Evolutionary conservation across 371 early-diverging fungal species (phyloP).

Genomic region (Mortierella sp.): DNA sequence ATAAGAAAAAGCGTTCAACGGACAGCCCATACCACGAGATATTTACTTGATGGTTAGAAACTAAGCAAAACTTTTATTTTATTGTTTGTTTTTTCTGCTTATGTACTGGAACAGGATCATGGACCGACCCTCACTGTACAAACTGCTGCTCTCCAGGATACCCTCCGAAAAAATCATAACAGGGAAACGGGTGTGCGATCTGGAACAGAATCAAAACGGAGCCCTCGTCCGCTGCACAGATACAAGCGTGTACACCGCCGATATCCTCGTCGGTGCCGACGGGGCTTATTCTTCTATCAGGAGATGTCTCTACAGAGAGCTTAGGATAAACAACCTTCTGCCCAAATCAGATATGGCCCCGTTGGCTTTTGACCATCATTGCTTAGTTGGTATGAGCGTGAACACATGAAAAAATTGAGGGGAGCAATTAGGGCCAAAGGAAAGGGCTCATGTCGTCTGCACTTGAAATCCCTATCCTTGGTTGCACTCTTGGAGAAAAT

Average conservation of each 20-base stretch:
- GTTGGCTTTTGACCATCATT: slow-evolving; percentile 46
- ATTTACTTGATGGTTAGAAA: no score
- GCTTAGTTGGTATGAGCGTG: slow-evolving; percentile 38
- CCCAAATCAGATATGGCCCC: slow-evolving; percentile 45
- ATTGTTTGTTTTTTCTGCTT: background rate
- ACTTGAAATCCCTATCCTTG: background rate
- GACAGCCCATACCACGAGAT: no score
- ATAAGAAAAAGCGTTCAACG: background rate
- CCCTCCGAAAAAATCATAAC: slow-evolving; percentile 24
- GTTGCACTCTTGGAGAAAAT: background rate
- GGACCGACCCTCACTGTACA: slow-evolving; percentile 44
- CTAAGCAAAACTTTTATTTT: no score
- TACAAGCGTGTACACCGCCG: slow-evolving; percentile 8
- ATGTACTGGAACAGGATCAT: slow-evolving; percentile 16
- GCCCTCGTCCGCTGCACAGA: slow-evolving; percentile 39
- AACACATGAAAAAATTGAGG: slow-evolving; percentile 10
- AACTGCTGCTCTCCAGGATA: slow-evolving; percentile 31
- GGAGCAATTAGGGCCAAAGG: background rate
- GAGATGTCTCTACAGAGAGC: slow-evolving; percentile 32
- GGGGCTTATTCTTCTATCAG: slow-evolving; percentile 45
- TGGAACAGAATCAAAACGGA: slow-evolving; percentile 22
- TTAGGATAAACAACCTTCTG: slow-evolving; percentile 18
- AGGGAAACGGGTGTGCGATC: slow-evolving; percentile 34
- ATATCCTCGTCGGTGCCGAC: slow-evolving; percentile 48
- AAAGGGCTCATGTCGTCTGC: background rate